Evolutionary conservation across 306 rosid species (phyloP).

Genomic region (Morella rubra): DNA sequence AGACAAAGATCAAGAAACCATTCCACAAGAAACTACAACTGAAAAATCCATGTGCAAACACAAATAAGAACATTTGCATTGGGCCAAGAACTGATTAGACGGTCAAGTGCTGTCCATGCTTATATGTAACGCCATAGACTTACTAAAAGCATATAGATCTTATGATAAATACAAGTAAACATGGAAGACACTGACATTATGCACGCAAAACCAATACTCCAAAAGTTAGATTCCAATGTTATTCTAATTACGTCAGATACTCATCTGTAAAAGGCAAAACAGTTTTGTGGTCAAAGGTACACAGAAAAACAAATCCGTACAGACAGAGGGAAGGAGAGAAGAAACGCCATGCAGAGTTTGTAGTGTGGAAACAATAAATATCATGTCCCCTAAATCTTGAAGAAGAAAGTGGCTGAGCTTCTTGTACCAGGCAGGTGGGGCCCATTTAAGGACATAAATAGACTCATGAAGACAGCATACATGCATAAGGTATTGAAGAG

Average conservation of each 20-base stretch:
- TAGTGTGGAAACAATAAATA: not conserved
- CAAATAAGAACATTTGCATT: too few species aligned
- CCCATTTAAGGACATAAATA: too few species aligned
- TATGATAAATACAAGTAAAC: too few species aligned
- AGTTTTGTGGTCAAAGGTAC: not conserved
- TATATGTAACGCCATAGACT: too few species aligned
- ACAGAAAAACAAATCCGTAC: not conserved
- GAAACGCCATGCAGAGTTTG: not conserved
- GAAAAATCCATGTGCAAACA: not conserved
- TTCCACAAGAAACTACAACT: conserved; percentile 3
- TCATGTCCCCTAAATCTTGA: not conserved
- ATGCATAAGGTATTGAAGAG: not conserved
- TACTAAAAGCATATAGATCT: too few species aligned
- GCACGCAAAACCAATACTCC: not conserved
- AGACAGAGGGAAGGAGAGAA: not conserved
- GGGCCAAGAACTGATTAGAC: too few species aligned
- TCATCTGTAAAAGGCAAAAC: not conserved
- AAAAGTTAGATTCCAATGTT: not conserved
- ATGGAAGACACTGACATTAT: too few species aligned
- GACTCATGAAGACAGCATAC: too few species aligned
- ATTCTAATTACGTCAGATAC: not conserved
- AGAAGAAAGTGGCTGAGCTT: too few species aligned
- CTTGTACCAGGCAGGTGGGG: too few species aligned
- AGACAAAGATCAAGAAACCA: conserved; percentile 23
- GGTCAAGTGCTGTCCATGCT: too few species aligned